phyloP scores from a whole-genome alignment of 2,329 filamentous ascomycete genomes.

The Alternaria sp. region DNA sequence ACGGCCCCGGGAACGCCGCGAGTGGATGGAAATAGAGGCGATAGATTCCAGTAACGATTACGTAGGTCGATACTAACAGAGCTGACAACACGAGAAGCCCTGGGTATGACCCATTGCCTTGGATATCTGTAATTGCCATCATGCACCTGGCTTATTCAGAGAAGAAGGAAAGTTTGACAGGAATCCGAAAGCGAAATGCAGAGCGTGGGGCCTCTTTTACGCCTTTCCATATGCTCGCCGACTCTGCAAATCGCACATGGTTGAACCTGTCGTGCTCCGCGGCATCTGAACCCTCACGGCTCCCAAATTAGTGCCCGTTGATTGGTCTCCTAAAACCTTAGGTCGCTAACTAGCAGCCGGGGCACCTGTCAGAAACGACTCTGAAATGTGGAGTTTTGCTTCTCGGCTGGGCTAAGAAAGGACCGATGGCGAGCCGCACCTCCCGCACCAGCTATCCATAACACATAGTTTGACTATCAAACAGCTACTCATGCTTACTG shows the following conservation, averaged over 20 bases:
- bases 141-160: constrained; percentile 5
- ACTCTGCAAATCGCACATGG: background rate
- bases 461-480: background rate
- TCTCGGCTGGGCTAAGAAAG: constrained; percentile 1
- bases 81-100: constrained; percentile 2
- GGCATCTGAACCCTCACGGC: background rate
- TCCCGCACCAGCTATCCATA: background rate
- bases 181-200: background rate
- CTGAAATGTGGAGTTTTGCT: constrained; percentile 7
- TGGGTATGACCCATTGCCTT: constrained; percentile 2
- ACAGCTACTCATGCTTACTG: background rate
- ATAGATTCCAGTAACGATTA: constrained; percentile 19
- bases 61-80: constrained; percentile 11
- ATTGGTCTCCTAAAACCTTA: constrained; percentile 1
- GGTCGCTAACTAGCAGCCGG: background rate
- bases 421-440: constrained; percentile 5
- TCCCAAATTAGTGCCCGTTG: background rate
- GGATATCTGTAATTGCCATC: background rate
- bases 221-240: constrained; percentile 6
- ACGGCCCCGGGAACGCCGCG: constrained; percentile 29
- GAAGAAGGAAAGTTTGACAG: background rate
- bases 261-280: background rate
- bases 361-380: background rate
- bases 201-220: constrained; percentile 6
- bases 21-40: constrained; percentile 30